Evolutionary conservation across 108 stramenopile species (phyloP).

Genomic region (Seminavis robusta): DNA sequence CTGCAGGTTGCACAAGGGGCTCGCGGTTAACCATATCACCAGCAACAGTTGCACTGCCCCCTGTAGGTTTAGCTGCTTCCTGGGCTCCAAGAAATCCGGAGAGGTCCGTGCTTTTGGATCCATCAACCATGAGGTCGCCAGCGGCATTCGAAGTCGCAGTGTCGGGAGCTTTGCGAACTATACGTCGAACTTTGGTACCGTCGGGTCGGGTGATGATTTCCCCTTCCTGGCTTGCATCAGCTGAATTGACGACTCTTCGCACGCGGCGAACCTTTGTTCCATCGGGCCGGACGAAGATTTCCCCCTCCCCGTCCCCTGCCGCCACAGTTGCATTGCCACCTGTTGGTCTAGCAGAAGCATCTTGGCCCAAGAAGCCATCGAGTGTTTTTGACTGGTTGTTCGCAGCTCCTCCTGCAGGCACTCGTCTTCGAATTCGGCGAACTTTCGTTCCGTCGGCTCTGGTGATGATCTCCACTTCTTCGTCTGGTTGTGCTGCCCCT

Average conservation of each 20-base stretch:
- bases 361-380: background rate
- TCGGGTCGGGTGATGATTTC: conserved; percentile 7
- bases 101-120: background rate
- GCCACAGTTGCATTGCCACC: background rate
- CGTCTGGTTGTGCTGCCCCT: no score
- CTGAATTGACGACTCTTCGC: background rate
- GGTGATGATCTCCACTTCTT: conserved; percentile 14
- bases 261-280: conserved; percentile 48
- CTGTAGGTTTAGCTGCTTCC: background rate
- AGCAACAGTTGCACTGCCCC: conserved; percentile 8
- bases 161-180: background rate
- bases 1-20: background rate
- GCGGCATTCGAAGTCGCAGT: conserved; percentile 1
- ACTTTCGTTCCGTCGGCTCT: conserved; percentile 12
- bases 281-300: conserved; percentile 43
- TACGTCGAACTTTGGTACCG: conserved; percentile 11
- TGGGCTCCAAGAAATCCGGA: no score
- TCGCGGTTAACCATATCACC: conserved; percentile 1
- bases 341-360: background rate
- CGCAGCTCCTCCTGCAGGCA: background rate
- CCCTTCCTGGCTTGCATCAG: background rate
- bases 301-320: conserved; percentile 14
- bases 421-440: conserved; percentile 11
- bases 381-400: no score
- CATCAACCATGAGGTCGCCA: background rate